A percentile compares a stretch with the other conserved stretches of the same genome.
These are phyloP conservation scores for Diaporthe humulicola DNA, from an alignment of 2,329 filamentous ascomycete species.

Conservation along the genomic window DNA sequence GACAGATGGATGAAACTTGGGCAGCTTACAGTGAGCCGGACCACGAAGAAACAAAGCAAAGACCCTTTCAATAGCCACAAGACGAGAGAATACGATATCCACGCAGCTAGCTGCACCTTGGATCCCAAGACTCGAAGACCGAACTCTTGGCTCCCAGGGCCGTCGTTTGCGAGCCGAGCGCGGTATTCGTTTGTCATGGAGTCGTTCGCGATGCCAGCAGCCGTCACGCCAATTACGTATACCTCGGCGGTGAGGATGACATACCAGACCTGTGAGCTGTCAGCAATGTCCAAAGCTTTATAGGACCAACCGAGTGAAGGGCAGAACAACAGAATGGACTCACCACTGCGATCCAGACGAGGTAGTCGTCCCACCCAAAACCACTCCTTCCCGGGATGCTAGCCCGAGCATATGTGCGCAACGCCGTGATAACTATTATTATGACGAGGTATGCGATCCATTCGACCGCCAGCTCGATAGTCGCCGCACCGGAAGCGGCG, in stretches of 20 bases:
- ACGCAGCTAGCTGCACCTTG: slow-evolving; percentile 69
- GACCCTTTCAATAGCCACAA: slow-evolving; percentile 70
- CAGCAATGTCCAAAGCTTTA: fast-evolving
- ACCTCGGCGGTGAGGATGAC: slow-evolving; percentile 2
- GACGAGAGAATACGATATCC: slow-evolving; percentile 66
- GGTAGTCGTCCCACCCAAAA: slow-evolving; percentile 48
- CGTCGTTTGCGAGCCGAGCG: slow-evolving; percentile 49
- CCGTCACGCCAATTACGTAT: slow-evolving; percentile 29
- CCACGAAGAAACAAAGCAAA: slow-evolving; percentile 67
- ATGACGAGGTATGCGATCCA: slow-evolving; percentile 44
- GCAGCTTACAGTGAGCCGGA: slow-evolving; percentile 59
- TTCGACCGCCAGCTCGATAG: slow-evolving; percentile 15
- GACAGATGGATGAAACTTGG: neutral
- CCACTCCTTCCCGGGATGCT: slow-evolving; percentile 44
- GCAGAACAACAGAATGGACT: neutral
- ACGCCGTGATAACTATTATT: slow-evolving; percentile 44
- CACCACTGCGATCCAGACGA: slow-evolving; percentile 45
- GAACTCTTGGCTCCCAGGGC: slow-evolving; percentile 29
- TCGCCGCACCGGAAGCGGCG: slow-evolving; percentile 31
- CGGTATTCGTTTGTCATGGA: slow-evolving; percentile 67
- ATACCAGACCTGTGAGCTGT: neutral
- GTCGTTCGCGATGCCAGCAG: slow-evolving; percentile 67
- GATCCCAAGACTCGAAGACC: slow-evolving; percentile 62
- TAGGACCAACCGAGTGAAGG: neutral
- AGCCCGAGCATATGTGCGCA: slow-evolving; percentile 49